Evolutionary conservation across 176 grass and related monocot species (phyloP).

Genomic region (Ensete ventricosum): DNA sequence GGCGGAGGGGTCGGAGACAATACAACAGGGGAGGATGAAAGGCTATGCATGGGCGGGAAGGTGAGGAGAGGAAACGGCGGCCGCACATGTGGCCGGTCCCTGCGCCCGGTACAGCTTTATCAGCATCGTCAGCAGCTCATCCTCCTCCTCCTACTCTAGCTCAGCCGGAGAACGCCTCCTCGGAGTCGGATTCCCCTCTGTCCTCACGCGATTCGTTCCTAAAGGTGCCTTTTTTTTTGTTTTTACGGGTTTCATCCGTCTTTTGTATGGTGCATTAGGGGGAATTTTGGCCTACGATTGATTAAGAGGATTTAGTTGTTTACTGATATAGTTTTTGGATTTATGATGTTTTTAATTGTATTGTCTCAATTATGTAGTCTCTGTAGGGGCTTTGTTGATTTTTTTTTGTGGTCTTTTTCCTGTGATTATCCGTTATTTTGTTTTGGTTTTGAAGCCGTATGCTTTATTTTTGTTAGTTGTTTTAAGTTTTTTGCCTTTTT

Average conservation of each 20-base stretch:
- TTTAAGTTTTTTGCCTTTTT: neutral
- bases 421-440: neutral
- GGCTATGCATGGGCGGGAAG: slow-evolving; percentile 87
- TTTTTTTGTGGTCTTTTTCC: neutral
- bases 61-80: slow-evolving; percentile 41
- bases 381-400: neutral
- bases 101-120: slow-evolving; percentile 44
- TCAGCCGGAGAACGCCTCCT: slow-evolving; percentile 17
- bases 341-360: neutral
- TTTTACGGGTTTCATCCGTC: slow-evolving; percentile 18
- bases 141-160: slow-evolving; percentile 20
- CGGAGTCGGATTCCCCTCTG: slow-evolving; percentile 24
- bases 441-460: neutral
- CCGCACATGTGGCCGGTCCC: slow-evolving; percentile 78
- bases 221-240: slow-evolving; percentile 52
- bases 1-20: slow-evolving; percentile 41
- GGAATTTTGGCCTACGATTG: neutral
- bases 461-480: too few relatives aligned
- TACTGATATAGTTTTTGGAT: neutral
- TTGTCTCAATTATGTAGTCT: neutral
- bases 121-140: neutral
- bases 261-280: slow-evolving; percentile 13
- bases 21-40: slow-evolving; percentile 54
- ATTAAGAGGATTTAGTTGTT: neutral
- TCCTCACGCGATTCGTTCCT: slow-evolving; percentile 44